Evolutionary conservation across 768 basidiomycete species (phyloP), one percentile per base, ranked within the genome.

Genomic region (Lactarius sp.): DNA sequence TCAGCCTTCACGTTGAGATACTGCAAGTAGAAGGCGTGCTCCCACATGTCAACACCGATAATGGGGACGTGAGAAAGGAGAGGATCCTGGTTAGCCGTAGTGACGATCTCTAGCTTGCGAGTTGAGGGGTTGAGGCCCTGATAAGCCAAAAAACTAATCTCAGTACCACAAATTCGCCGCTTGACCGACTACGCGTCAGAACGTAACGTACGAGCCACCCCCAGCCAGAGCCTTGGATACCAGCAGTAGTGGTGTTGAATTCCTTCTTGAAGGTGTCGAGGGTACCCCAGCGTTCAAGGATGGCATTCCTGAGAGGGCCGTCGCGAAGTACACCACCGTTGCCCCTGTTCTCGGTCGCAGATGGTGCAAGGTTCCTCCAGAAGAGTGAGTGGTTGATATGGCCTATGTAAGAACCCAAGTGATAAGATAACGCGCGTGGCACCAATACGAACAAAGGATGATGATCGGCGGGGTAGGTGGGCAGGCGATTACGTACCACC

Each of bases 81-180:
- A 63, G 94, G 95, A 73, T 98, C 95, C 80, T 99, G 97, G 83
- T 99, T 98, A 6, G 93, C 74, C 37, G 97, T 98, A 49, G 97
- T 95, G 56, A 83, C 77, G 68, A 97, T 83, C 79, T 96, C 94
- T 61, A 99, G 85, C 69, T 79, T 79, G 76, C 85, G 85, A 66
- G 77, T 84, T 61, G 72, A 61, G 33, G 84, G 80, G 78, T 92
- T 89, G 60, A 82, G 76, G 4, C 92, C 94, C 90, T 90, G 57
- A 14, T 16, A 36, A 31, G 44, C 22, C 36, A 37, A 27, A 53
- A 69, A 54, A 69, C 49, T 27, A 56, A 55, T 52, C 39, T 55
- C 44, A 37, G 22, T 50, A 14, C 56, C 20, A 10, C 5, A 42
- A 16, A 36, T 50, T 10, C 10, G 22, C 12, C 47, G 6, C 8